Evolutionary conservation across 495 filamentous ascomycete species (phyloP), one percentile per base, ranked within the genome.

Genomic region (Geoglossum glabrum): DNA sequence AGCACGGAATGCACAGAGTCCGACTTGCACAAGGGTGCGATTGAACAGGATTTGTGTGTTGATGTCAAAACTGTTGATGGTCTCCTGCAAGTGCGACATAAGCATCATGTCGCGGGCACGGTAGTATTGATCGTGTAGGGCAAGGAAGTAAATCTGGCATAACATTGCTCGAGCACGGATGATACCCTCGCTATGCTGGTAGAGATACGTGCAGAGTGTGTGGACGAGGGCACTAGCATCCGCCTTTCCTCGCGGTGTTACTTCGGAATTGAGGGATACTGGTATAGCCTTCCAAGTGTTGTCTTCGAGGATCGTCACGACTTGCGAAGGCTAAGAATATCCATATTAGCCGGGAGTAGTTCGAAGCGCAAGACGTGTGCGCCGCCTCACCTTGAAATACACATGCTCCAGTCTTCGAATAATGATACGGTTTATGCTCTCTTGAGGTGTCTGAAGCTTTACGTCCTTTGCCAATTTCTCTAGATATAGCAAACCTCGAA

Each of bases 61-160:
- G 64, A 99, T 83, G 65, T 97, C 92, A 68, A 96, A 96, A 70
- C 83, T 93, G 69, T 77, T 73, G 69, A 97, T 96, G 61, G 82
- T 94, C 73, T 99, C 92, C 66, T 95, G 87, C 65, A 99, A 72
- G 72, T 99, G 92, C n/a, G 93, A 97, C 85, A 97, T 97, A 66
- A 99, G 80, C 84, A 97, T 90, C 82, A 97, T 86, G 69, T 99
- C 92, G 63, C 93, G 87, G 65, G 92, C 85, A 65, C 84, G 85
- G 77, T 94, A 97, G 76, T 96, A 97, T 59, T 95, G 81, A 69
- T 97, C 90, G 69, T 98, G 92, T 49, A 97, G 77, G 34, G 92
- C 92, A 55, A 95, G 79, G 82, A 92, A 95, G 74, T 97, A 98
- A 59, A 97, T 90, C 71, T 97, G 89, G 75, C 87, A 95, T 54